Base-by-base conservation (phyloP, 108 stramenopile species). In the Schizochytrium sp. region DNA sequence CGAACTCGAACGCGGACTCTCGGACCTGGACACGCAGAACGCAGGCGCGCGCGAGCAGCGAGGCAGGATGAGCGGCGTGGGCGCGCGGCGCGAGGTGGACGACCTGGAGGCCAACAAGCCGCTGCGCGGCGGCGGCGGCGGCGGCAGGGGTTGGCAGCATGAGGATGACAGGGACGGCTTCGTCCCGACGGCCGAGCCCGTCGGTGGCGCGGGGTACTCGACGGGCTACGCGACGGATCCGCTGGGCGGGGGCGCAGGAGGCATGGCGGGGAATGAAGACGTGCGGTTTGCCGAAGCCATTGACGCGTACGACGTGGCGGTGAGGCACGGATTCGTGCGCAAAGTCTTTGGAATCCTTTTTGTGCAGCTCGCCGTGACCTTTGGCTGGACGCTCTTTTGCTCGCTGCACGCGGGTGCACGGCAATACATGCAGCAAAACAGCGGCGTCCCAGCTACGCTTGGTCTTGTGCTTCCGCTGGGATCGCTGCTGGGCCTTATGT, bases 331-430 rank as follows among this genome's bases (percentile, higher is more conserved):
- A 14, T 83, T 83, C 23, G 51, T 83, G 0, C 45, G 76, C 48
- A 83, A 83, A 34, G 76, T 83, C 5, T 83, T 83, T 23, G 76
- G 76, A 3, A 83, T 83, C 51, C 51, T 83, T 18, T 83, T 83
- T 4, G 76, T 53, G 76, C 76, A 83, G 51, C 51, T 83, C n/a
- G n/a, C 28, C 51, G 76, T 83, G 51, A 83, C 76, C 76, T 83
- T 83, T 83, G 76, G 76, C 8, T 83, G 19, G n/a, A 28, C 28
- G 4, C 51, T 83, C 25, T 18, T 53, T 12, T 83, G 48, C 48
- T 21, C 18, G 8, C 28, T 25, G 43, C 45, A 83, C 76, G 48
- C 45, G n/a, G 45, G 48, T 6, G 23, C 51, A 8, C 19, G 51
- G 18, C 76, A 25, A 8, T 83, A 83, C 51, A 83, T 83, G 76